Evolutionary conservation across 306 rosid genomes (phyloP).

Genomic region (Pueraria montana): DNA sequence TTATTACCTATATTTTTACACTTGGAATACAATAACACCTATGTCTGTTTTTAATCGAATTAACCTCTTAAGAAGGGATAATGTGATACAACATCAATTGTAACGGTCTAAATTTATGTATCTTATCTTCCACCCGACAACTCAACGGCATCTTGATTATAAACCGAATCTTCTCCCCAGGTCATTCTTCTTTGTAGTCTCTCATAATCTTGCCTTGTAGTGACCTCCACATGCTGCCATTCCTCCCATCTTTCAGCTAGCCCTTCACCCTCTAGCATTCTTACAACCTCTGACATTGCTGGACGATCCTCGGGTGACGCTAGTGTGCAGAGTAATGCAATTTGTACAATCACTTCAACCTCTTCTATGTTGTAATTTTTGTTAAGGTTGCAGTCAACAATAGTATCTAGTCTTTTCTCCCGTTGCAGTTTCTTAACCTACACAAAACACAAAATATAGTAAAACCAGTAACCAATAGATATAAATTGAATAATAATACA

Average conservation of each 20-base stretch:
- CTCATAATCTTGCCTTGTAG: slow-evolving; percentile 76
- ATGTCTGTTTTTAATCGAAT: slow-evolving; percentile 30
- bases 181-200: slow-evolving; percentile 79
- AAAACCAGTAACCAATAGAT: slow-evolving; percentile 27
- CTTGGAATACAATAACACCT: slow-evolving; percentile 27
- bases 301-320: slow-evolving; percentile 88
- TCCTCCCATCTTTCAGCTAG: slow-evolving; percentile 94
- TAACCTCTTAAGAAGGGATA: slow-evolving; percentile 43
- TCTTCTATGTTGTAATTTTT: slow-evolving; percentile 68
- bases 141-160: slow-evolving; percentile 85
- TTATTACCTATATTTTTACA: not conserved
- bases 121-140: slow-evolving; percentile 84
- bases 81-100: slow-evolving; percentile 7
- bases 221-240: slow-evolving; percentile 83
- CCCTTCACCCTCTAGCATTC: slow-evolving; percentile 97
- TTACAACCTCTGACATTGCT: slow-evolving; percentile 89
- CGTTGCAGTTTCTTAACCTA: slow-evolving; percentile 90
- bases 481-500: slow-evolving; percentile 8
- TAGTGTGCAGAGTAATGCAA: slow-evolving; percentile 90
- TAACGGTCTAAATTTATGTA: not conserved
- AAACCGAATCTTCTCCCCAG: slow-evolving; percentile 85
- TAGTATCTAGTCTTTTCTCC: slow-evolving; percentile 69
- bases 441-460: slow-evolving; percentile 15
- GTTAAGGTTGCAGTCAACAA: slow-evolving; percentile 76
- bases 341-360: slow-evolving; percentile 86